Conservation (phyloP, 148 eudicot genomes). For the Cornus suecica region DNA sequence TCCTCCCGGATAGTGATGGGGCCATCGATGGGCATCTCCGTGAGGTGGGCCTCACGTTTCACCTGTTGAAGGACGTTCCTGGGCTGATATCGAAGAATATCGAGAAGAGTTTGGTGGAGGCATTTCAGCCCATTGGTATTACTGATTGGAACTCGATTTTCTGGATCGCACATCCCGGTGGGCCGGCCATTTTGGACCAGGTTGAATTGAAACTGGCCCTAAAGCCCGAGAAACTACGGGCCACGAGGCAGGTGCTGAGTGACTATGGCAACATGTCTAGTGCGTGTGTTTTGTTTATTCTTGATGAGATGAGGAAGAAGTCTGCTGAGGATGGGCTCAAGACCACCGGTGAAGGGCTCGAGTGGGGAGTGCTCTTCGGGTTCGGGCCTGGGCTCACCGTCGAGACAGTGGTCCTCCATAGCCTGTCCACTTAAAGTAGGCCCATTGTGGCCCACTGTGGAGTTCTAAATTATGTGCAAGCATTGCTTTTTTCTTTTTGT, state of each 20-base stretch:
- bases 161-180: conserved; percentile 29
- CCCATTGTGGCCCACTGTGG: too few species aligned
- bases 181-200: conserved; percentile 26
- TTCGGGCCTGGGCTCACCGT: conserved; percentile 25
- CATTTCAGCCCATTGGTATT: conserved; percentile 22
- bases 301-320: conserved; percentile 26
- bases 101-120: conserved; percentile 17
- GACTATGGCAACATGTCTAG: conserved; percentile 29
- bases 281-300: conserved; percentile 20
- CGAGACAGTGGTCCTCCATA: conserved; percentile 21
- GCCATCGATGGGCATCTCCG: conserved; percentile 26
- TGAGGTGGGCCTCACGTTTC: conserved; percentile 24
- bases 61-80: conserved; percentile 22
- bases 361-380: conserved; percentile 31
- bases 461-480: neutral
- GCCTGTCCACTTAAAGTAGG: conserved; percentile 2
- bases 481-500: neutral
- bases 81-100: conserved; percentile 25
- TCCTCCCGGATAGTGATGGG: conserved; percentile 19
- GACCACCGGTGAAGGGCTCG: conserved; percentile 27
- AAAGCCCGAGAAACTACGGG: conserved; percentile 17
- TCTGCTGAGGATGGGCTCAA: conserved; percentile 15
- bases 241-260: conserved; percentile 24
- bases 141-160: conserved; percentile 21
- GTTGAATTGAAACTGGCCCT: conserved; percentile 23